phyloP scores from a whole-genome alignment of 306 rosid species.

The Gleditsia sinensis region DNA sequence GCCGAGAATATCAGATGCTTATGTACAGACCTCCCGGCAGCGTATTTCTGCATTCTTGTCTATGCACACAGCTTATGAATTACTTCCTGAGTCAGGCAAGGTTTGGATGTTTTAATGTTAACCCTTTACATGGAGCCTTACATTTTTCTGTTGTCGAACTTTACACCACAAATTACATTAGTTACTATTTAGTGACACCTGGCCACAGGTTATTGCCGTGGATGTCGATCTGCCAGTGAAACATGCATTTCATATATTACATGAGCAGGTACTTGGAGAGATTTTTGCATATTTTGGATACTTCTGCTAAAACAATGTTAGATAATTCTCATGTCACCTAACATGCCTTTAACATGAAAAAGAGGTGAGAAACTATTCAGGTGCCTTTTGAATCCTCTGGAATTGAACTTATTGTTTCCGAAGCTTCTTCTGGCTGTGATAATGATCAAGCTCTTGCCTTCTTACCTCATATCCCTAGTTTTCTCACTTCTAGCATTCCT shows the following conservation, averaged over 20 bases:
- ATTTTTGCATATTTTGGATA: slow-evolving; percentile 7
- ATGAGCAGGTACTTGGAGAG: slow-evolving; percentile 73
- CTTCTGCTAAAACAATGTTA: slow-evolving; percentile 9
- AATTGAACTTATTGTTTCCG: neutral
- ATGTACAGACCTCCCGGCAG: slow-evolving; percentile 78
- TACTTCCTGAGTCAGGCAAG: slow-evolving; percentile 99
- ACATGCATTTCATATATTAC: slow-evolving; percentile 94
- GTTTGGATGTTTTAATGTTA: slow-evolving; percentile 65
- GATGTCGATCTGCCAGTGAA: slow-evolving; percentile 92
- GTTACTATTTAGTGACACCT: slow-evolving; percentile 33
- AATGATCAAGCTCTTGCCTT: slow-evolving; percentile 16
- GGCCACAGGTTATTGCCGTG: slow-evolving; percentile 81
- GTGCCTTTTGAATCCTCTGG: slow-evolving; percentile 27
- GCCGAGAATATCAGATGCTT: slow-evolving; percentile 78
- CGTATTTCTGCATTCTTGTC: slow-evolving; percentile 82
- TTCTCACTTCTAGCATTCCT: slow-evolving; percentile 14
- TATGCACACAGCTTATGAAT: slow-evolving; percentile 73
- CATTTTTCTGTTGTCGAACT: slow-evolving; percentile 18
- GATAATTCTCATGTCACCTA: slow-evolving; percentile 19
- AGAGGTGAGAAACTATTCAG: neutral
- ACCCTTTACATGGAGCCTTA: slow-evolving; percentile 20
- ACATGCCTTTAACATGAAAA: slow-evolving; percentile 28
- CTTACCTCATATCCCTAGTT: neutral
- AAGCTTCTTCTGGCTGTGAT: slow-evolving; percentile 25
- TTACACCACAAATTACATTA: slow-evolving; percentile 6